These are phyloP conservation scores for Chlorencoelia australis DNA, from an alignment of 2,329 filamentous ascomycete genomes.

Conservation along the genomic window DNA sequence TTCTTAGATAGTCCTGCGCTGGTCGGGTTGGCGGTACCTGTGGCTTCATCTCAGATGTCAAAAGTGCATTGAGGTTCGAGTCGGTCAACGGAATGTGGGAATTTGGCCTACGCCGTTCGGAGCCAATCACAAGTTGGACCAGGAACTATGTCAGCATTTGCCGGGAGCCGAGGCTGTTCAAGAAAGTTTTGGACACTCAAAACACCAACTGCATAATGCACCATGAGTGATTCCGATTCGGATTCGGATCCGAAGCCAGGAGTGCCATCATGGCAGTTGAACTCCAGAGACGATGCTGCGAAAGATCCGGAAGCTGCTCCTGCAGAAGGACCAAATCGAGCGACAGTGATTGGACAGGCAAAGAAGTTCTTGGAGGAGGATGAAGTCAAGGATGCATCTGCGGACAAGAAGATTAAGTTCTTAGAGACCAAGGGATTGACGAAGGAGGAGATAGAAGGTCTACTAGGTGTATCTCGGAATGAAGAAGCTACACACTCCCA, in stretches of 20 bases:
- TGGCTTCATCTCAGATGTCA: too few relatives aligned
- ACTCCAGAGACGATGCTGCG: conserved; percentile 2
- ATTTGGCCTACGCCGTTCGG: background rate
- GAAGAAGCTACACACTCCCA: conserved; percentile 15
- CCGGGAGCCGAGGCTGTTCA: conserved; percentile 6
- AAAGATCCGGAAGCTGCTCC: background rate
- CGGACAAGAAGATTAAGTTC: conserved; percentile 66
- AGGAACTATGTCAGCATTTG: conserved; percentile 15
- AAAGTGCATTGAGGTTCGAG: too few relatives aligned
- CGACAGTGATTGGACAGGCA: conserved; percentile 52
- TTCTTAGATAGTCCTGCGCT: too few relatives aligned
- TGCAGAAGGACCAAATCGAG: conserved; percentile 12
- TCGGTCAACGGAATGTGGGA: conserved; percentile 5
- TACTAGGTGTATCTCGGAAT: conserved; percentile 39
- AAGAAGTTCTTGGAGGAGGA: conserved; percentile 67
- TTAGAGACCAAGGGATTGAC: conserved; percentile 66
- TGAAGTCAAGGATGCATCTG: conserved; percentile 55
- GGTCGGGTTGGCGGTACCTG: too few relatives aligned
- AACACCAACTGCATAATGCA: conserved; percentile 4
- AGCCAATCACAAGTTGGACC: background rate
- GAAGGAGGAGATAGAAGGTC: conserved; percentile 54
- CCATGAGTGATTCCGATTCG: conserved; percentile 23
- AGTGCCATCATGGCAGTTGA: conserved; percentile 21
- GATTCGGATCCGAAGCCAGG: conserved; percentile 10
- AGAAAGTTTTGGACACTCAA: too few relatives aligned